Base-by-base conservation (phyloP, 768 basidiomycete species). In the Boletus reticuloceps region DNA sequence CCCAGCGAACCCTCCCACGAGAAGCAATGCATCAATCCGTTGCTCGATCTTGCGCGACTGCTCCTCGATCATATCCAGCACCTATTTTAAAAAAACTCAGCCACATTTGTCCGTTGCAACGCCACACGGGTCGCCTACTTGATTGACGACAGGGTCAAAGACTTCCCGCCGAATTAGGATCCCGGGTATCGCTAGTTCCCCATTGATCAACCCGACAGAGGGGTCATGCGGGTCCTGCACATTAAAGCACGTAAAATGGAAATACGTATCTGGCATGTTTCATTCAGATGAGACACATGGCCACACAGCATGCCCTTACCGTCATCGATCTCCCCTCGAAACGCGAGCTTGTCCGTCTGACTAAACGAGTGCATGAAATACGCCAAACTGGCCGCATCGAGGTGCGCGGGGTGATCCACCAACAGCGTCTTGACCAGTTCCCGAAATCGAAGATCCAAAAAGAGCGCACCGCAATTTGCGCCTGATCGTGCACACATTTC, bases 181-280 rank as follows among this genome's bases (percentile, higher is more conserved):
- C 17, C 92, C 92, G 4, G 90, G 89, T 59, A 94, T 89, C 13
- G 83, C 83, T 4, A 95, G 78, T 69, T 95, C 87, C 2, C 92
- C 92, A 62, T 94, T 88, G 56, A 88, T 75, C 50, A 94, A 74
- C 1, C 92, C 92, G 22, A 93, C 89, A 25, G 80, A 76, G 1
- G 87, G 80, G 69, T 94, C 92, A 63, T 91, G 81, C 9, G 86
- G 84, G 65, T 92, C 90, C 60, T 90, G 85, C 16, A 86, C 84
- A 59, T 94, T 94, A 78, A 94, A 94, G 70, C 90, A 93, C 32
- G 85, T 93, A 70, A 94, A 94, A 67, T 90, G 84, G 74, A 94
- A 94, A 77, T 85, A 86, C 53, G 82, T 86, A 29, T 86, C 91
- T 93, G 61, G 16, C 56, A 58, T 2, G 1, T 19, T 41, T 51